Conservation (phyloP, 2,329 filamentous ascomycete species). For the Aureobasidium sp. region DNA sequence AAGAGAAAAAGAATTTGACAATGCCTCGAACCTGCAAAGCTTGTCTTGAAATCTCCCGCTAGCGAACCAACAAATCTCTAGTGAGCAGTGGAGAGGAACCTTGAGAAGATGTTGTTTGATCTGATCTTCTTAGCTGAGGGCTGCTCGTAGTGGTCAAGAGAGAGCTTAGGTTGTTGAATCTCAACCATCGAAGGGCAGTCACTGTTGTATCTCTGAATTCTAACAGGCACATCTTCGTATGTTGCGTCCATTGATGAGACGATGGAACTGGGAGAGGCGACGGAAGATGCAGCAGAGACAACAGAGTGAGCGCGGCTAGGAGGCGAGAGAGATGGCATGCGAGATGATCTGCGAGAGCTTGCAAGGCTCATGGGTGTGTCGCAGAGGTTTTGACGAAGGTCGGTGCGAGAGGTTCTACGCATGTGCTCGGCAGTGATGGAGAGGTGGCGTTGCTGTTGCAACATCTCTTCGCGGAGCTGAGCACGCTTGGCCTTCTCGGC, state of each 20-base stretch:
- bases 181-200: slow-evolving; percentile 38
- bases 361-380: slow-evolving; percentile 29
- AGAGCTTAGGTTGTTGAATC: slow-evolving; percentile 25
- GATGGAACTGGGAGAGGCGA: slow-evolving; percentile 29
- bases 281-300: slow-evolving; percentile 29
- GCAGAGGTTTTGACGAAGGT: slow-evolving; percentile 28
- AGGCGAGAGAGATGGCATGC: slow-evolving; percentile 44
- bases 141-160: slow-evolving; percentile 25
- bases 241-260: slow-evolving; percentile 25
- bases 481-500: slow-evolving; percentile 45
- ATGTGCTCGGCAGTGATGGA: slow-evolving; percentile 34
- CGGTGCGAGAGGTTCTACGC: slow-evolving; percentile 24
- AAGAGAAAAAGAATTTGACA: not conserved
- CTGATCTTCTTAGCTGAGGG: slow-evolving; percentile 31
- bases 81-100: slow-evolving; percentile 29
- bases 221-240: slow-evolving; percentile 24
- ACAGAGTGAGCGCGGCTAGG: slow-evolving; percentile 32
- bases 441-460: slow-evolving; percentile 27
- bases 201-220: slow-evolving; percentile 36
- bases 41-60: not conserved
- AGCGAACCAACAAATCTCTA: not conserved
- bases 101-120: slow-evolving; percentile 31
- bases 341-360: slow-evolving; percentile 26
- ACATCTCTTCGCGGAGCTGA: slow-evolving; percentile 37
- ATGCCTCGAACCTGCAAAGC: slow-evolving; percentile 16